Conservation (phyloP, 139 green algal species). For the Volvox africanus region DNA sequence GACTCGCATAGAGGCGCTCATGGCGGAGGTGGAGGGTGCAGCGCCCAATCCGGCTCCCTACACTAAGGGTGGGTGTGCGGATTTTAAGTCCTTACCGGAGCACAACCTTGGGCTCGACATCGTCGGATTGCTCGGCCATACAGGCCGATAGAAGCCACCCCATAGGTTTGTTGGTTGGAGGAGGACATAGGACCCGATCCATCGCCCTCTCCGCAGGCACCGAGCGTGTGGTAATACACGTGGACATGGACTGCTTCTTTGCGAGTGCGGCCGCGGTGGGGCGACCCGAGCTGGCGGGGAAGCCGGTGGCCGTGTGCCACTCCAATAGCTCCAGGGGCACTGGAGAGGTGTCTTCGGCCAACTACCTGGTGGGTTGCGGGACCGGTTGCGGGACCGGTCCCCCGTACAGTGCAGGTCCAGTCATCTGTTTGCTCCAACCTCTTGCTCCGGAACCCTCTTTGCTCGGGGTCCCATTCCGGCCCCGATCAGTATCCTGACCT, state of each 20-base stretch:
- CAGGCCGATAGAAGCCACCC: too few relatives aligned
- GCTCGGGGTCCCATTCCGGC: too few relatives aligned
- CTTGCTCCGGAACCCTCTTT: too few relatives aligned
- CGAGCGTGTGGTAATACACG: conserved; percentile 84
- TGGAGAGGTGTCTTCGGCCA: conserved; percentile 79
- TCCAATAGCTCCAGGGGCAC: conserved; percentile 80
- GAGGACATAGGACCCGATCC: too few relatives aligned
- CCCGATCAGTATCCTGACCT: too few relatives aligned
- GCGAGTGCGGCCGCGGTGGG: conserved; percentile 77
- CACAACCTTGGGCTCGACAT: too few relatives aligned
- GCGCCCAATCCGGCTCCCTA: conserved; percentile 44
- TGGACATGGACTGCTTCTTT: conserved; percentile 99
- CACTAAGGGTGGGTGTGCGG: background rate
- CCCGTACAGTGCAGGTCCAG: too few relatives aligned
- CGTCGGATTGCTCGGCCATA: too few relatives aligned
- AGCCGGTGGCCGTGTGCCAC: conserved; percentile 90
- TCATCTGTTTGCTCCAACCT: too few relatives aligned
- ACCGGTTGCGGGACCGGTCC: background rate
- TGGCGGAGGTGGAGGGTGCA: conserved; percentile 55
- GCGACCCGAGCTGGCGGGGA: conserved; percentile 73
- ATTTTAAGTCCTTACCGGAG: too few relatives aligned
- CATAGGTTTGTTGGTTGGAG: too few relatives aligned
- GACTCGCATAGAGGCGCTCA: conserved; percentile 78
- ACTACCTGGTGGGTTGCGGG: conserved; percentile 85
- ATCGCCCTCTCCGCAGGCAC: conserved; percentile 3